Base-by-base conservation (phyloP, 768 basidiomycete species). In the Lactarius psammicola region DNA sequence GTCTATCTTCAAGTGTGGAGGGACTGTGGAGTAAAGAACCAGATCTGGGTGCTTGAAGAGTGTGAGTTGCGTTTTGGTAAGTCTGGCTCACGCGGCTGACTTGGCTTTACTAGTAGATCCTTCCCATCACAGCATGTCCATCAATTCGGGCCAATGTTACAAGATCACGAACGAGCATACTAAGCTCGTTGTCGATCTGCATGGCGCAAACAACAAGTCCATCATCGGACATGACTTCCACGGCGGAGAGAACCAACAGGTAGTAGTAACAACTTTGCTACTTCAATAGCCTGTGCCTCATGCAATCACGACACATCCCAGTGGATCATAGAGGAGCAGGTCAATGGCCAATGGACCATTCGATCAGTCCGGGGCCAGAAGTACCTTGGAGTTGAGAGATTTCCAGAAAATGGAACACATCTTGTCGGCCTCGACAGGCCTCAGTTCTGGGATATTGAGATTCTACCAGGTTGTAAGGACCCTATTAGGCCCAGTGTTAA, bases 1-100 rank as follows among this genome's bases (percentile, higher is more conserved):
- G 10, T 13, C 5, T 4, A 17, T 49, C 7, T 59, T 28, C n/a
- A 46, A 18, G 2, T 23, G 31, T 49, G 59, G 44, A 30, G 7
- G 33, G 30, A 1, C 34, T 5, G 1, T 13, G 23, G 15, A 3
- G 31, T n/a, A 60, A 34, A 33, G 42, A 49, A 49, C n/a, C 46
- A 49, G 23, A 2, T 49, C 7, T 60, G 59, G 59, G 46, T 18
- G 18, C 28, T 60, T 44, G 59, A 60, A 34, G 59, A 60, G 31
- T n/a, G 59, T 49, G 44, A 49, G 44, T 60, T 3, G n/a, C 28
- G 11, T 28, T 17, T 23, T 15, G n/a, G 30, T 17, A 18, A 46
- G 23, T 26, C 46, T 26, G 1, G 46, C 4, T 23, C 3, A 4
- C n/a, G n/a, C 46, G 13, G 38, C 46, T 46, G 9, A 23, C n/a